Evolutionary conservation across 768 basidiomycete genomes (phyloP), one percentile per base, ranked within the genome.

Genomic region (Xerocomellus dryophilus): DNA sequence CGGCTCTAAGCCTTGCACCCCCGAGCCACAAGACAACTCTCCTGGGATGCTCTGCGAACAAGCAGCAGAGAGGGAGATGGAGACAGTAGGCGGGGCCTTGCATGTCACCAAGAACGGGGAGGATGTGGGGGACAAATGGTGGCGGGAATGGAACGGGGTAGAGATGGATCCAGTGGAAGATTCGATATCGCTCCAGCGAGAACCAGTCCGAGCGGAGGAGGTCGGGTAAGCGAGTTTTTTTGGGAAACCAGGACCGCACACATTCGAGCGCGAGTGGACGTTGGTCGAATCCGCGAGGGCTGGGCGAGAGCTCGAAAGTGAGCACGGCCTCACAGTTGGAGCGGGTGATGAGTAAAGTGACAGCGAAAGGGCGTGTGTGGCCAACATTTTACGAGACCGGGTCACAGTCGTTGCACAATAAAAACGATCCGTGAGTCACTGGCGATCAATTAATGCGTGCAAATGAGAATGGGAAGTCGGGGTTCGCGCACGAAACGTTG

Each of bases 61-160:
- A 35, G 65, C 67, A 21, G 68, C 73, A 43, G 74, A 71, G 43
- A 76, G 58, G 0, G 72, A 75, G 42, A 76, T 61, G 7, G 69
- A 75, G 23, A 76, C 68, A 1, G 74, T 76, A 6, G 74, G 72
- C 5, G 67, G 66, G 10, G 73, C 73, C 49, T 76, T 76, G 52
- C 43, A 57, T n/a, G 66, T 51, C 39, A 61, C 54, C 0, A 43
- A 52, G 45, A 64, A 72, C 18, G 53, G 58, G n/a, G 63, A 61
- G 18, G 53, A 35, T 8, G 54, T 23, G 25, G 51, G 32, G 10
- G 56, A 45, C 12, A 45, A 35, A 44, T 47, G 53, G 15, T 51
- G 43, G 18, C 53, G 65, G 49, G 60, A 23, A 23, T 58, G 42
- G 5, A 6, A 23, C 1, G 47, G 34, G 31, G 43, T 29, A 8